Base-by-base conservation (phyloP, 129 eudicot species). In the Ambrosia trifida region DNA sequence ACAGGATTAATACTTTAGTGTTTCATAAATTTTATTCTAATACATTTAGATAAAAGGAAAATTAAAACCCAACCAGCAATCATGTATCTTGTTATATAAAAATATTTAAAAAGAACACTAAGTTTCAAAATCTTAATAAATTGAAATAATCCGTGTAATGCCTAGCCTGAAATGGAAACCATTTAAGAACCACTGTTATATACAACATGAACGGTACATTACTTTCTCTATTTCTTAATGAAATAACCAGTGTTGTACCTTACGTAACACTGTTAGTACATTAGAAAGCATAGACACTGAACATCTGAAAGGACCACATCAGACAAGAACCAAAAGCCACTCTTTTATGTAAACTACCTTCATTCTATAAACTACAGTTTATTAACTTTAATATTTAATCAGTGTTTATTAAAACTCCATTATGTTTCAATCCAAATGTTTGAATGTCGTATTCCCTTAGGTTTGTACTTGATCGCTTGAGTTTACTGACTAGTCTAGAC, bases 241-340 rank as follows among this genome's bases (percentile, higher is more conserved):
- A 36, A 50, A 40, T 40, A 40, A 7, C 10, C 18, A 41, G n/a
- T 60, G 73, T 75, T 75, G 79, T 66, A 75, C 66, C 59, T 41
- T 43, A 43, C 56, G 73, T 53, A 75, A 47, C 53, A 75, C 79
- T 31, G 67, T 75, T 75, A 28, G 73, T 75, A 75, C 79, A 73
- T 66, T 65, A 46, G 20, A 75, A 66, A 40, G 65, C 30, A 60
- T 61, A 45, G n/a, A 69, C 70, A 20, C 61, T 49, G 65, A 35
- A 72, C 10, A 70, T 52, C 66, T 65, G 36, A 24, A 28, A 75
- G 54, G 36, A 54, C 66, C 73, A 75, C 0, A 75, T 75, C 79
- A 75, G 73, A 54, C 79, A 54, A 75, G 20, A 54, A 41, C 67
- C 79, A 64, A 74, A 64, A 51, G 78, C 71, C 65, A 74, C 66